Evolutionary conservation across 2,329 filamentous ascomycete genomes (phyloP), one percentile per base, ranked within the genome.

Genomic region (Sporothrix sp.): DNA sequence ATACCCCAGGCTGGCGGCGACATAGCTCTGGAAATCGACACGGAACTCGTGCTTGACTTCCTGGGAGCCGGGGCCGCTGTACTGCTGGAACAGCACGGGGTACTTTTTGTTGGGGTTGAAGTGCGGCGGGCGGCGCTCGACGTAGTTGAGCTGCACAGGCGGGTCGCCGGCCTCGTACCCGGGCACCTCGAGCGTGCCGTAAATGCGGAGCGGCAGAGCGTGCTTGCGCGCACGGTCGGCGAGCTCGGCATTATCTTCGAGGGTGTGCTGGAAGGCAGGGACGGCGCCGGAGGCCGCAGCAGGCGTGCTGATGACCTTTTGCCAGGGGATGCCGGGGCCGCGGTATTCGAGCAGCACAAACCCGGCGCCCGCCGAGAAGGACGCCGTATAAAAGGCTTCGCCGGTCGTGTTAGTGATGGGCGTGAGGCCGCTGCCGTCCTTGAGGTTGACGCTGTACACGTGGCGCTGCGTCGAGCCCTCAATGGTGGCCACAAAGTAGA

Each of bases 21-120:
- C 72, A 63, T 93, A 97, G 7, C 87, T 79, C 63, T 97, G 88
- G 64, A 95, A 98, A 64, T 96, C 86, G 53, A 98, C 81, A 9
- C 65, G 67, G 68, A 96, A 98, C 51, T 68, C 76, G 63, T 91
- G 90, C 59, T 79, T 74, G 2, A 98, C 93, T 7, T 78, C 79
- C 64, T 98, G 94, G 16, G 89, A 96, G n/a, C 85, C 87, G 0
- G 93, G 93, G 0, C 93, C 93, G 21, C 87, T 91, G 70, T 98
- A 98, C 53, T 96, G 83, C 61, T 87, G 84, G 73, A 98, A 98
- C 4, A 98, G 77, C 1, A 98, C 89, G 0, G 93, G 93, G 59
- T 98, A 97, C 62, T 85, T 82, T 68, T 86, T 90, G 59, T 81
- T 82, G 16, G 80, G 72, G 64, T 89, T 78, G 63, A 97, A 98